phyloP scores from a whole-genome alignment of 495 filamentous ascomycete species.

The Penicillium soppii region DNA sequence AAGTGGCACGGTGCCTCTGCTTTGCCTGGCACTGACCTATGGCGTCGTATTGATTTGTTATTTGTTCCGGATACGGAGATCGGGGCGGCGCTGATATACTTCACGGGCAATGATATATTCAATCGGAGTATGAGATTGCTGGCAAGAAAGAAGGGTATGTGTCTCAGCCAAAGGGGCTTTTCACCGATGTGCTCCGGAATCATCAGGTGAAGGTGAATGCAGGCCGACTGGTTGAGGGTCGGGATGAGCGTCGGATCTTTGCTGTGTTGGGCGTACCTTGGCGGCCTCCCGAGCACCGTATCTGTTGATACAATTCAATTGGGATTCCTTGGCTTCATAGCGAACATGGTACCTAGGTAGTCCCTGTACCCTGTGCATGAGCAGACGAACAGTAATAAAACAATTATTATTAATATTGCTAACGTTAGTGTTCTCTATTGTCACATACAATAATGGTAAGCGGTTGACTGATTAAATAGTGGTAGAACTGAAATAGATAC shows the following conservation, averaged over 20 bases:
- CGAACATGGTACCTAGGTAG: background rate
- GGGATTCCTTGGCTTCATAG: background rate
- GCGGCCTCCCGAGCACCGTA: constrained; percentile 77
- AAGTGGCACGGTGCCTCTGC: constrained; percentile 91
- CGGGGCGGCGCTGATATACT: constrained; percentile 90
- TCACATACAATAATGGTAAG: background rate
- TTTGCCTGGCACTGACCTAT: constrained; percentile 54
- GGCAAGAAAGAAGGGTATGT: constrained; percentile 80
- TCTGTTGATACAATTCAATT: constrained; percentile 54
- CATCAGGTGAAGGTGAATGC: constrained; percentile 63
- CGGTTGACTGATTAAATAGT: too few relatives aligned
- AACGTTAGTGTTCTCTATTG: background rate
- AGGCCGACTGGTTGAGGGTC: constrained; percentile 71
- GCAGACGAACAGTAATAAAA: too few relatives aligned
- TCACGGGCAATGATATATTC: constrained; percentile 96
- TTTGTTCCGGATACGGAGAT: constrained; percentile 79
- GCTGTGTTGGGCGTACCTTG: constrained; percentile 83
- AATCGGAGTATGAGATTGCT: constrained; percentile 85
- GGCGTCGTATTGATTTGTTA: constrained; percentile 85
- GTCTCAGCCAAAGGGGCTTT: constrained; percentile 85
- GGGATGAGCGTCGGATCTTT: constrained; percentile 82
- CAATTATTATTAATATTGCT: too few relatives aligned
- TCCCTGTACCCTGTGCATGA: too few relatives aligned
- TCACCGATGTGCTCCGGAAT: constrained; percentile 68
- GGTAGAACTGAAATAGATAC: background rate